These are phyloP conservation scores for Helianthus annuus DNA, from an alignment of 129 eudicot species.

Conservation along the genomic window DNA sequence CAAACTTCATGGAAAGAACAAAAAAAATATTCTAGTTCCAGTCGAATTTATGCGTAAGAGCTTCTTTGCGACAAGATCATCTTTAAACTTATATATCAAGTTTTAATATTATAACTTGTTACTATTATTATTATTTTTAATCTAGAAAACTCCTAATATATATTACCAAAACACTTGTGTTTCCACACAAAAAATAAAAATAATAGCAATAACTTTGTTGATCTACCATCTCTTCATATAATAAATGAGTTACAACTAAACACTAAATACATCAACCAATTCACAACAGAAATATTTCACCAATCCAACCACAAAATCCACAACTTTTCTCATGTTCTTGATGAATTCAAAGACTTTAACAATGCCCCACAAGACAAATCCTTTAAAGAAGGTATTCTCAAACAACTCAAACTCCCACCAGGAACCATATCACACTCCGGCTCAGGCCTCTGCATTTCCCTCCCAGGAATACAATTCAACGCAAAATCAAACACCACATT, in stretches of 20 bases:
- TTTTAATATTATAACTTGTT: no score
- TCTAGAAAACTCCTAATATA: not conserved
- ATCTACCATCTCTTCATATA: conserved; percentile 22
- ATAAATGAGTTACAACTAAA: not conserved
- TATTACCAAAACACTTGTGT: not conserved
- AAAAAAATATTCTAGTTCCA: no score
- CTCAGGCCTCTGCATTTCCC: conserved; percentile 77
- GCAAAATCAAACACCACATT: conserved; percentile 73
- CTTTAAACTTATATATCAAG: no score
- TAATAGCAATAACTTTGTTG: conserved; percentile 12
- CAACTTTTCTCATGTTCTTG: conserved; percentile 28
- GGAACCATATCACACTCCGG: conserved; percentile 75
- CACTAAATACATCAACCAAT: not conserved
- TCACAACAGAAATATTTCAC: not conserved
- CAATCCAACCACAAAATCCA: not conserved
- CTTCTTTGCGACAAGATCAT: no score
- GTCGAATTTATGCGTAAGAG: no score
- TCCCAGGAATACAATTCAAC: conserved; percentile 75
- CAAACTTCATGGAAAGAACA: no score
- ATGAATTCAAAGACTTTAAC: conserved; percentile 31
- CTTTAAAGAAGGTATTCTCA: conserved; percentile 61
- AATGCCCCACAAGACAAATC: conserved; percentile 64
- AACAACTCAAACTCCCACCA: conserved; percentile 65
- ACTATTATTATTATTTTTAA: not conserved
- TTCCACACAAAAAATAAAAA: not conserved